Evolutionary conservation across 176 grass and related monocot species (phyloP).

Genomic region (Triticum urartu): DNA sequence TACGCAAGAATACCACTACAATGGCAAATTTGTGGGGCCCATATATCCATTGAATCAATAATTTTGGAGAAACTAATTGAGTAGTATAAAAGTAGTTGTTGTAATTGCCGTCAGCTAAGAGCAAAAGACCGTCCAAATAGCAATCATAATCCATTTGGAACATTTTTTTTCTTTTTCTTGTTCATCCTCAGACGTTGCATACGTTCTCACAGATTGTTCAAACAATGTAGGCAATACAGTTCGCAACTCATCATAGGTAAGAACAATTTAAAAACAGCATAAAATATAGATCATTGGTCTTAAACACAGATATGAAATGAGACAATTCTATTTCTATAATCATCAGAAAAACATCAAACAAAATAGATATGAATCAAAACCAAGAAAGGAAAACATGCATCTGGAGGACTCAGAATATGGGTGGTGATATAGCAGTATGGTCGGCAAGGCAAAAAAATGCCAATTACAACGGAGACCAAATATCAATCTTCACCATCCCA

Average conservation of each 20-base stretch:
- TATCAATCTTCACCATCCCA: slow-evolving; percentile 51
- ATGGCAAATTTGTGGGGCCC: too few relatives aligned
- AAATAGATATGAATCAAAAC: neutral
- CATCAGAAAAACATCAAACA: neutral
- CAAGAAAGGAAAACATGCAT: neutral
- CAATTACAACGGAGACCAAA: neutral
- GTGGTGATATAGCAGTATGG: slow-evolving; percentile 33
- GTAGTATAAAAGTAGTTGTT: neutral
- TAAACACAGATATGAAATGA: neutral
- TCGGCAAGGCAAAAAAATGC: slow-evolving; percentile 70
- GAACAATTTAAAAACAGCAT: too few relatives aligned
- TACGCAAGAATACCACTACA: too few relatives aligned
- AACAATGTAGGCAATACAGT: too few relatives aligned
- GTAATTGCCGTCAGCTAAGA: neutral
- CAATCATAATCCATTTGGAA: neutral
- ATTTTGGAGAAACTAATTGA: too few relatives aligned
- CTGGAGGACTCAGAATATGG: slow-evolving; percentile 79
- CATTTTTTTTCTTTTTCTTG: too few relatives aligned
- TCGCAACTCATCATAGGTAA: too few relatives aligned
- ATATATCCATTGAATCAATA: too few relatives aligned
- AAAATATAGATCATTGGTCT: neutral
- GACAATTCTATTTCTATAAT: neutral
- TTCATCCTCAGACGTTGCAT: too few relatives aligned
- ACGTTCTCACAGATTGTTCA: too few relatives aligned
- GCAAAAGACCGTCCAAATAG: neutral